phyloP scores from a whole-genome alignment of 768 basidiomycete genomes.

The Suillus occidentalis region DNA sequence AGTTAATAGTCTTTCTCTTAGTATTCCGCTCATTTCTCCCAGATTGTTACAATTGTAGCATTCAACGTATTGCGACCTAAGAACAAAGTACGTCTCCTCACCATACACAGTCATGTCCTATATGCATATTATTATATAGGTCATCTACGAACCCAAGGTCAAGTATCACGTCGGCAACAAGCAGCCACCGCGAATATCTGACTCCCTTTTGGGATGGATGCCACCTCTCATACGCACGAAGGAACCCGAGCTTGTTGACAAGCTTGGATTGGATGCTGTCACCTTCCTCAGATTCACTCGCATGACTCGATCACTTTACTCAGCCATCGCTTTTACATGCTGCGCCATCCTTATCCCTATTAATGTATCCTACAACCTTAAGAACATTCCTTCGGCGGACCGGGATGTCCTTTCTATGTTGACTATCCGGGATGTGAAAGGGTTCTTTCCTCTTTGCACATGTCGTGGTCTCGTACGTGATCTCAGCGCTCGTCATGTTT shows the following conservation, averaged over 20 bases:
- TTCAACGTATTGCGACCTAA: slow-evolving; percentile 89
- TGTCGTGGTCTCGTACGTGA: slow-evolving; percentile 78
- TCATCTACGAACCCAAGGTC: slow-evolving; percentile 91
- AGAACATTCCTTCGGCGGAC: slow-evolving; percentile 47
- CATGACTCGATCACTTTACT: slow-evolving; percentile 76
- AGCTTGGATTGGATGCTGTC: slow-evolving; percentile 91
- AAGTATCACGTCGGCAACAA: slow-evolving; percentile 85
- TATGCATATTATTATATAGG: slow-evolving; percentile 38
- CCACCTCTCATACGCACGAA: slow-evolving; percentile 79
- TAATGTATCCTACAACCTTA: slow-evolving; percentile 82
- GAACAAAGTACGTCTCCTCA: slow-evolving; percentile 63
- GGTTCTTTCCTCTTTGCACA: slow-evolving; percentile 80
- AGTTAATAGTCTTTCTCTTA: slow-evolving; percentile 26
- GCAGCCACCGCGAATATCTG: slow-evolving; percentile 76
- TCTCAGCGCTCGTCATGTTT: slow-evolving; percentile 71
- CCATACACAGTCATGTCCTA: neutral
- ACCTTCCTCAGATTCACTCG: slow-evolving; percentile 90
- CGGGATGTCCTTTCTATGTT: slow-evolving; percentile 75
- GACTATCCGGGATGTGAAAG: slow-evolving; percentile 78
- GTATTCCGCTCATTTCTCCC: slow-evolving; percentile 11
- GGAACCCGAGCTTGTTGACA: slow-evolving; percentile 87
- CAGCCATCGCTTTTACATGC: slow-evolving; percentile 57
- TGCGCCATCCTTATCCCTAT: slow-evolving; percentile 83
- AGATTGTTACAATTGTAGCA: slow-evolving; percentile 66
- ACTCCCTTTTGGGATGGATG: slow-evolving; percentile 87